phyloP scores from a whole-genome alignment of 331 rosid species.

The Quercus tomentella region DNA sequence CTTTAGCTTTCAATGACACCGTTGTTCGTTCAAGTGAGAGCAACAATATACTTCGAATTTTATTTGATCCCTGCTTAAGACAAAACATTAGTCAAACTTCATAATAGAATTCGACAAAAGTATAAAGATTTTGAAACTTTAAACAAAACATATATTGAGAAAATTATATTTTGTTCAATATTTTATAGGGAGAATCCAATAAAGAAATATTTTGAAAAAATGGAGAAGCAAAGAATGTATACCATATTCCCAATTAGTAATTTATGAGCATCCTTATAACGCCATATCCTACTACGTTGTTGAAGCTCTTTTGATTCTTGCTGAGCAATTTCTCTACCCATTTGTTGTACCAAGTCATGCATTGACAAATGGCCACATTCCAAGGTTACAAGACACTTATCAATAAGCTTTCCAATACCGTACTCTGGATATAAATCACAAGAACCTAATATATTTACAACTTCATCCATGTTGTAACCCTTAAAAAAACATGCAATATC shows the following conservation, averaged over 20 bases:
- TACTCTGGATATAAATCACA: not conserved
- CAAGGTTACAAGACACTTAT: not conserved
- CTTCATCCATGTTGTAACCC: fast-evolving
- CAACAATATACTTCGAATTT: not conserved
- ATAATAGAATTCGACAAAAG: no score
- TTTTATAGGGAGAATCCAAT: no score
- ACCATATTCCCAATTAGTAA: no score
- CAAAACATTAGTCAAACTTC: not conserved
- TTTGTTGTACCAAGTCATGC: not conserved
- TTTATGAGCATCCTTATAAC: not conserved
- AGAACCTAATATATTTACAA: not conserved
- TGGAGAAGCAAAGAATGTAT: no score
- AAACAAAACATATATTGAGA: no score
- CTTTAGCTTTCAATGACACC: no score
- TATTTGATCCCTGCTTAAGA: not conserved
- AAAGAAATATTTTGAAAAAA: no score
- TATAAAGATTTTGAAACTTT: no score
- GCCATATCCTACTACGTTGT: not conserved
- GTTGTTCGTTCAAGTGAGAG: fast-evolving
- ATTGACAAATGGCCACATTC: not conserved
- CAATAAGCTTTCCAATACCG: not conserved
- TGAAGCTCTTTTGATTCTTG: no score
- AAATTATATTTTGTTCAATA: no score
- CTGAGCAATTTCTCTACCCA: no score
- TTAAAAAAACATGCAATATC: not conserved